Evolutionary conservation across 345 rosid species (phyloP), one percentile per base, ranked within the genome.

Genomic region (Salix suchowensis): DNA sequence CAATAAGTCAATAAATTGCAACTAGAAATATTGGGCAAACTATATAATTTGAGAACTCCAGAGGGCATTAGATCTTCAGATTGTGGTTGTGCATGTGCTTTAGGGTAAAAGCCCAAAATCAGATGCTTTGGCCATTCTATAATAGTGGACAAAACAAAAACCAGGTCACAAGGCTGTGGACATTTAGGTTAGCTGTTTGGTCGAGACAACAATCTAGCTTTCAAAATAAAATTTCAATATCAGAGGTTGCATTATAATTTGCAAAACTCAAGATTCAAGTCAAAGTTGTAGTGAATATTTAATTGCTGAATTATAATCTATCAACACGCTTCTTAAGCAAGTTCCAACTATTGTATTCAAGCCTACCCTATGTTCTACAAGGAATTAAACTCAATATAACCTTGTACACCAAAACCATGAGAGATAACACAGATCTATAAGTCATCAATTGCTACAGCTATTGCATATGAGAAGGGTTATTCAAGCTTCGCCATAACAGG

Each of bases 131-230:
- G 64, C 39, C 61, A 13, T 36, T 39, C n/a, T 46, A 46, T 12
- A 14, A 23, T 15, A 26, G 66, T 34, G 67, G 42, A 26, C 4
- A 30, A 3, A 1, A 23, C 55, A 23, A 2, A 68, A 32, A 66
- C 9, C 6, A 2, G 2, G 62, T 32, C 26, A 46, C 9, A 4
- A 46, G 18, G 30, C 32, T 50, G 67, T 32, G 11, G 46, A 39
- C 40, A 32, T 26, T 16, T 39, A 46, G 76, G 67, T 74, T 60
- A 50, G 76, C 76, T 60, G 55, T 42, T 52, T 60, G 23, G 23
- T 14, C 5, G 8, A 24, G 24, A 12, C 18, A 23, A 64, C 9
- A 46, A 26, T 48, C n/a, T 11, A 44, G 14, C 46, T 34, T 65
- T 65, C 13, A 64, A 42, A 48, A 50, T 36, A 26, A 15, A 11